Base-by-base conservation (phyloP, 768 basidiomycete genomes). In the Tricholoma sp. region DNA sequence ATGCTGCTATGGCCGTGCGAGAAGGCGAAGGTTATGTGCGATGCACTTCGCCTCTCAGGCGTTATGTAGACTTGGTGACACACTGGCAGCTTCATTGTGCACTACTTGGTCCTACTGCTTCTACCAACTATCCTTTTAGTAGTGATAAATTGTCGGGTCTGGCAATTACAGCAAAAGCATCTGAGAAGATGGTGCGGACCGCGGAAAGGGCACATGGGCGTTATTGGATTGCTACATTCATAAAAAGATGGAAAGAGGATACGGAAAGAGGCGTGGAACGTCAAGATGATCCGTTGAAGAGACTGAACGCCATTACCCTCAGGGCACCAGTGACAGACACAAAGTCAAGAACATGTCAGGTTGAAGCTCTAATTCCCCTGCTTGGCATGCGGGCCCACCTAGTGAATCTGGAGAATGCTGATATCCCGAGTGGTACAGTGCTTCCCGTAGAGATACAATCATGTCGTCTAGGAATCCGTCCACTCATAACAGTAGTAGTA, bases 21-120 rank as follows among this genome's bases (percentile, higher is more conserved):
- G 79, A 81, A 2, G 81, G 82, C 41, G 88, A 88, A 59, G 95
- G 95, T 3, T 99, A 99, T 67, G 72, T 79, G 15, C 82, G 90
- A 18, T 84, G 81, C 8, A 98, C 97, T 8, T 92, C 89, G 5
- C 97, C 97, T 0, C 73, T 99, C 44, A 81, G 97, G 41, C 84
- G 97, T 44, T 97, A 84, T 69, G 70, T 73, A 34, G 97, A 99
- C 69, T 68, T 97, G 55, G 68, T 94, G 11, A 73, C 75, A 9
- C 97, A 98, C 72, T 99, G 94, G 93, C 95, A 98, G 68, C 83
- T 99, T 70, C 95, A 97, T 65, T 75, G 85, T 50, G 81, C 80
- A 5, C 70, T 98, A 10, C 72, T 88, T 6, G 69, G 74, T 13
- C 59, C 68, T 2, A 63, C 68, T 5, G 70, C 74, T 0, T 53